Evolutionary conservation across 257 asterid genomes (phyloP), one percentile per base, ranked within the genome.

Genomic region (Capsicum rhomboideum): DNA sequence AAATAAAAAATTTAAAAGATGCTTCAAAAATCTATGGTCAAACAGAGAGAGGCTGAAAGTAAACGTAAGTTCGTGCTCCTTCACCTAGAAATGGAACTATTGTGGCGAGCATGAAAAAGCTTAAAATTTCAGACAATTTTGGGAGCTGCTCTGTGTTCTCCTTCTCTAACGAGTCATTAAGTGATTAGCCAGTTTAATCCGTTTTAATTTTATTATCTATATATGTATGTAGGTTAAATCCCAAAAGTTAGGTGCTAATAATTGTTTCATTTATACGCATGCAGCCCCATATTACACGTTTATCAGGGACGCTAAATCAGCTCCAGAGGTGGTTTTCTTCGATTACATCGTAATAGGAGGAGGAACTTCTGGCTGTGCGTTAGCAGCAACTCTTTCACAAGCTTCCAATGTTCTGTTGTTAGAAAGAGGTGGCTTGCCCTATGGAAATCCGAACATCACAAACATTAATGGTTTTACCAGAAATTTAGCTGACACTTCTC

Each of bases 301-400:
- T n/a, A 93, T 91, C 0, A 88, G 69, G 37, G 90, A 95, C 82
- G 99, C 98, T 10, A 91, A 86, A 9, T 46, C 81, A 78, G 93
- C 96, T 8, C 91, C 93, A 18, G 44, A 90, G n/a, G 82, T 52
- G 31, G 77, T 49, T 10, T 82, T 58, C 87, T 92, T 88, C 83
- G 97, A 94, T 72, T 94, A 95, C 90, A 95, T 95, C 44, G 53
- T 95, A 10, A 29, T 93, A 52, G 98, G 99, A 1, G 98, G 98
- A 8, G 98, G 99, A 31, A 90, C 98, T 6, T 90, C 95, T 8
- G 99, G 99, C 1, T 94, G 98, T 85, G 93, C 94, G 1, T 79
- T 94, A 56, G 96, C 98, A 2, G 96, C 98, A 1, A 94, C 98
- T 6, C 94, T 94, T 23, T 95, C 99, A 6, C 79, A 84, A 78